Base-by-base conservation (phyloP, 2,329 filamentous ascomycete species). In the Lithohypha guttulata region DNA sequence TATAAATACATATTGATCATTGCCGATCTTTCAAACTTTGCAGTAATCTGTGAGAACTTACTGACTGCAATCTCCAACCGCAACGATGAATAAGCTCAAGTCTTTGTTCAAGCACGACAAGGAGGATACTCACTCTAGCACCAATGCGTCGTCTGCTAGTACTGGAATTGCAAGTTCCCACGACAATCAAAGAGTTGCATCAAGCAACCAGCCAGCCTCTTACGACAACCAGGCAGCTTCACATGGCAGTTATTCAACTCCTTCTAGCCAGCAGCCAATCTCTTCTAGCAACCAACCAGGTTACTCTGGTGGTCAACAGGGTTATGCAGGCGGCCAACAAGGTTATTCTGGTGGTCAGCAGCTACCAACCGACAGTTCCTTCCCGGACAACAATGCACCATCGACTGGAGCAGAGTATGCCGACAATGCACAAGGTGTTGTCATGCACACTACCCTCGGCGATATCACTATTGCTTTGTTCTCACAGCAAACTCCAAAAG, bases 401-500 rank as follows among this genome's bases (percentile, higher is more conserved):
- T 25, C 34, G 5, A 13, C 11, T n/a, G 8, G 18, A 4, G 18
- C n/a, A 4, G 30, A 33, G 6, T 18, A 33, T 7, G 30, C 30
- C 30, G 30, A 33, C 6, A 33, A 18, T 23, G 9, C 19, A 5
- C 5, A 35, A 20, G 33, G 33, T 21, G 85, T 84, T 41, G 79
- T 95, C 50, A 71, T 98, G 28, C 81, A 93, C 61, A 98, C 91
- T 7, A 93, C 84, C 5, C 70, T 80, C 31, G 91, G 91, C 61
- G 86, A 94, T 55, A 73, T 98, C 42, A 79, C 83, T 25, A 75
- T 98, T 61, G 85, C 94, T 60, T 78, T 98, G 41, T 98, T 93
- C 69, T 86, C 86, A 14, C 91, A 91, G 57, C 89, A 98, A 62
- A 82, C 84, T 1, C 91, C 91, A 6, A 93, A 89, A 58, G 79